phyloP scores from a whole-genome alignment of 371 early-diverging fungal species.

The Mucor plumbeus region DNA sequence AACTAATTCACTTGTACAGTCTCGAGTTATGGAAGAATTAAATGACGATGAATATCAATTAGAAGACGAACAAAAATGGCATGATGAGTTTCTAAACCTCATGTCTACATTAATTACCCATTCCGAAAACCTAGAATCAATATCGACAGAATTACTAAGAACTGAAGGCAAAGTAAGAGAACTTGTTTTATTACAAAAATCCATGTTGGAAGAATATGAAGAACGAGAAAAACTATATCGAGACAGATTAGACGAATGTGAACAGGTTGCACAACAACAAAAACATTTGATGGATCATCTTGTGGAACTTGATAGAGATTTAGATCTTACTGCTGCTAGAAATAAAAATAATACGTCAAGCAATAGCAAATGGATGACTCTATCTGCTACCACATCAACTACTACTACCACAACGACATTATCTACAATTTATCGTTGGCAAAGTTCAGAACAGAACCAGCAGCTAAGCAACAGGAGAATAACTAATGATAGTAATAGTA shows the following conservation, averaged over 20 bases:
- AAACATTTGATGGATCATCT: slow-evolving; percentile 23
- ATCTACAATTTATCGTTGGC: slow-evolving; percentile 13
- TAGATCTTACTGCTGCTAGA: not conserved
- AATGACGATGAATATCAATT: slow-evolving; percentile 6
- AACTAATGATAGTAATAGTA: not conserved
- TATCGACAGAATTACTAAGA: slow-evolving; percentile 32
- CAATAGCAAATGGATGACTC: not conserved
- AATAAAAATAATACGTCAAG: slow-evolving; percentile 3
- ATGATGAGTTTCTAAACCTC: slow-evolving; percentile 22
- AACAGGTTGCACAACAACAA: slow-evolving; percentile 29
- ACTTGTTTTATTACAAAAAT: slow-evolving; percentile 19
- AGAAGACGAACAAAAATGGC: slow-evolving; percentile 27
- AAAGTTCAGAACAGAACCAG: slow-evolving; percentile 19
- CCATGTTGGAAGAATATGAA: slow-evolving; percentile 24
- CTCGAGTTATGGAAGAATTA: slow-evolving; percentile 17
- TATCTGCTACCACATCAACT: slow-evolving; percentile 10
- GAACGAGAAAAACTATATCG: slow-evolving; percentile 28
- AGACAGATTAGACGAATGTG: slow-evolving; percentile 28
- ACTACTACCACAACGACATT: slow-evolving; percentile 9
- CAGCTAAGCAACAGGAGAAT: slow-evolving; percentile 1
- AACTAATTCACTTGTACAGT: slow-evolving; percentile 35
- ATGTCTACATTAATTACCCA: slow-evolving; percentile 26
- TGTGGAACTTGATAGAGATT: slow-evolving; percentile 18
- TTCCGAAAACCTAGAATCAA: slow-evolving; percentile 31
- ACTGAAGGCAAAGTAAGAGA: slow-evolving; percentile 31